Evolutionary conservation across 495 filamentous ascomycete species (phyloP), one percentile per base, ranked within the genome.

Genomic region (Arthonia radiata): DNA sequence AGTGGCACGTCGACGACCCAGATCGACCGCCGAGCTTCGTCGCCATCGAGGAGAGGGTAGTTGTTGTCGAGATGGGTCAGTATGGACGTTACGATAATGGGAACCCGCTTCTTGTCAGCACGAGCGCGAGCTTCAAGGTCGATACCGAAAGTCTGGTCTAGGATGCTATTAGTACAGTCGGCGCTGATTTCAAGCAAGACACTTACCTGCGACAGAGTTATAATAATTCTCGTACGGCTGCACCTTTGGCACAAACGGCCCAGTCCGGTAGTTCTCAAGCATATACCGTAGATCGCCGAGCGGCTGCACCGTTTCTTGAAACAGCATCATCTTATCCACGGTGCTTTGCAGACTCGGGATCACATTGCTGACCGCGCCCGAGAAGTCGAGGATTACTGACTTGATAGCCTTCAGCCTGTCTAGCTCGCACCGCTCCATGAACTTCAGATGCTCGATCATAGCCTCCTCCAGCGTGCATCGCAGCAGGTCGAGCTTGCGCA

Each of bases 151-250:
- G 80, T 91, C 58, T 94, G 79, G 42, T 94, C 83, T 69, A 26
- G 7, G 10, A 18, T 10, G 19, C 7, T n/a, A 31, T 53, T 24
- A 52, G 44, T 24, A 25, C n/a, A n/a, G n/a, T n/a, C n/a, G n/a
- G n/a, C n/a, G n/a, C 13, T 23, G 6, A 19, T 4, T 23, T n/a
- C 13, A 23, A 18, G 11, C 11, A n/a, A 12, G 12, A 17, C 8
- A 19, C 43, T 31, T 45, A 70, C 64, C 67, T 52, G 92, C 86
- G 5, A 90, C 81, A 25, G 75, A 78, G 38, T 92, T 92, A 51
- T 99, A 99, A 49, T 99, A 99, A 48, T 92, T 94, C 53, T 99
- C 86, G 48, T 94, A 99, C 3, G 71, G 64, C 27, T 81, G 69
- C n/a, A 94, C 83, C 34, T 64, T 81, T 5, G 86, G 86, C 10